Conservation (phyloP, 441 rosid species). For the Cnidoscolus chayamansa region DNA sequence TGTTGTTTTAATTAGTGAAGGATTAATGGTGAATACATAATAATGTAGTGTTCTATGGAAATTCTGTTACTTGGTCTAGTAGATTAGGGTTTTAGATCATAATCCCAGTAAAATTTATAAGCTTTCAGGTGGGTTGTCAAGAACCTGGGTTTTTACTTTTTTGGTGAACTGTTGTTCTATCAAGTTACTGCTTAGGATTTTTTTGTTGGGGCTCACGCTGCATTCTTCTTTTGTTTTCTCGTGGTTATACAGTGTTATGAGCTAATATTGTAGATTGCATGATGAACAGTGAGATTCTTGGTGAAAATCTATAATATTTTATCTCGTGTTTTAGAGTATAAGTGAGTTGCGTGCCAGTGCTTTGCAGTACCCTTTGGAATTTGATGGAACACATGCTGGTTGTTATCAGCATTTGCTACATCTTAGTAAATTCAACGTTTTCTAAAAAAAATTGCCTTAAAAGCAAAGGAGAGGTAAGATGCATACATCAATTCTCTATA, state of each 20-base stretch:
- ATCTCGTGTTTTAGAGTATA: not conserved
- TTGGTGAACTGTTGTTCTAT: slow-evolving; percentile 5
- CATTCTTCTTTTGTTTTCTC: too few relatives aligned
- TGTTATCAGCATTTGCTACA: not conserved
- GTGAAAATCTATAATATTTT: not conserved
- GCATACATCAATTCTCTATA: too few relatives aligned
- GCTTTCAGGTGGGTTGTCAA: slow-evolving; percentile 15
- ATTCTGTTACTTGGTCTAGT: slow-evolving; percentile 27
- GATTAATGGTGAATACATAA: slow-evolving; percentile 17
- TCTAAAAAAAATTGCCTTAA: too few relatives aligned
- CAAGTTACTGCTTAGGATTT: not conserved
- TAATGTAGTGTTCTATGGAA: slow-evolving; percentile 35
- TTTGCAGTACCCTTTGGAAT: not conserved
- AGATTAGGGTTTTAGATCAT: slow-evolving; percentile 31
- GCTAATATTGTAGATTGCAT: not conserved
- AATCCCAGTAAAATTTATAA: slow-evolving; percentile 20
- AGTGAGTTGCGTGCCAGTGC: not conserved
- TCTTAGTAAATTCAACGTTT: not conserved
- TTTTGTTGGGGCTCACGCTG: too few relatives aligned
- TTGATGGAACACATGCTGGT: not conserved
- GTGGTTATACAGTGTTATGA: not conserved
- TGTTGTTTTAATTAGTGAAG: slow-evolving; percentile 10
- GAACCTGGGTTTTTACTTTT: slow-evolving; percentile 18
- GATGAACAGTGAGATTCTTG: not conserved
- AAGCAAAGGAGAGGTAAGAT: too few relatives aligned